A percentile compares a stretch with the other conserved stretches of the same genome.
Evolutionary conservation across 805 yeast genomes (phyloP).

Genomic region (Teunomyces funiuensis): DNA sequence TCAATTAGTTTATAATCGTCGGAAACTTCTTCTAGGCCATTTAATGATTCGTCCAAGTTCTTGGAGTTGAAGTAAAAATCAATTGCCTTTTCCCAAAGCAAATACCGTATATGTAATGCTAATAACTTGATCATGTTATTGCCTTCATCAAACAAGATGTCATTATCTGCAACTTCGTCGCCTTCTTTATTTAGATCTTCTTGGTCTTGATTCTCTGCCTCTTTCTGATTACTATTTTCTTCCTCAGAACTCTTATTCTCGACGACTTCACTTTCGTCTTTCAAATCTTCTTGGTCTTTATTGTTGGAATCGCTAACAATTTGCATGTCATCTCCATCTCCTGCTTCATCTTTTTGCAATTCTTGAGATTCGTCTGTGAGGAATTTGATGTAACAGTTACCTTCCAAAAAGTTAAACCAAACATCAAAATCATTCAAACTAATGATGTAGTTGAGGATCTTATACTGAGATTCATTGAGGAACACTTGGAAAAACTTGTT

Average conservation of each 20-base stretch:
- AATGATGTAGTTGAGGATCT: constrained; percentile 48
- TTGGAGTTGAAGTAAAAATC: constrained; percentile 41
- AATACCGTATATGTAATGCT: constrained; percentile 64
- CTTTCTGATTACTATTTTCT: no score
- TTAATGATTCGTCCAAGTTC: constrained; percentile 9
- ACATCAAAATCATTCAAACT: constrained; percentile 31
- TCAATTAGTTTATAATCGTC: constrained; percentile 39
- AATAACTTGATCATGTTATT: constrained; percentile 32
- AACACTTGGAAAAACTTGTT: constrained; percentile 35
- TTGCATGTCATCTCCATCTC: constrained; percentile 10
- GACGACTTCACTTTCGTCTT: no score
- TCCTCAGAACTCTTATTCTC: no score
- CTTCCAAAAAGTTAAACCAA: constrained; percentile 51
- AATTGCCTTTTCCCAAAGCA: constrained; percentile 71
- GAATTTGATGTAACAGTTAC: constrained; percentile 30
- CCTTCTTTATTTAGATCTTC: constrained; percentile 12
- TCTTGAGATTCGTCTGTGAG: constrained; percentile 6
- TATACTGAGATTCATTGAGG: constrained; percentile 56
- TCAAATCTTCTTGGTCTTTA: constrained; percentile 5
- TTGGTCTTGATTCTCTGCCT: constrained; percentile 7
- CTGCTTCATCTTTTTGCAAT: constrained; percentile 2
- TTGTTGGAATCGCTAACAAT: constrained; percentile 3
- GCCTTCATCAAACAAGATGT: constrained; percentile 43
- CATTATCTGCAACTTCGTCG: constrained; percentile 19
- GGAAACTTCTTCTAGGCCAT: constrained; percentile 29